These are phyloP conservation scores for Raffaelea albimanens DNA, from an alignment of 2,329 filamentous ascomycete genomes.

Conservation along the genomic window DNA sequence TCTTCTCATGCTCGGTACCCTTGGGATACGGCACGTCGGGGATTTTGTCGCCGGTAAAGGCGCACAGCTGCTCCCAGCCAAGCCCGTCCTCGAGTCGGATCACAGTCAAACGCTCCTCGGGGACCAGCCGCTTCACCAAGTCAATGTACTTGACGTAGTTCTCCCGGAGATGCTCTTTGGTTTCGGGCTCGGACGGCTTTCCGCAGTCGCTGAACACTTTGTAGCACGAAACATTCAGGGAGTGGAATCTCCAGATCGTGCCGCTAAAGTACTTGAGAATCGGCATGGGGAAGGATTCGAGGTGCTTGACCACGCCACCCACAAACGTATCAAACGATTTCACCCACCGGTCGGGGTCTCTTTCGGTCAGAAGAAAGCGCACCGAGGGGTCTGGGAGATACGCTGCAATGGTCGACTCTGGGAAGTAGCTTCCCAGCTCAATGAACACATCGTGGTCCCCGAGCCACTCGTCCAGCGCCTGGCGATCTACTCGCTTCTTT, in stretches of 20 bases:
- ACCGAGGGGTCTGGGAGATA: background rate
- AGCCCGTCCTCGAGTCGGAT: background rate
- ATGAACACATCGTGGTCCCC: background rate
- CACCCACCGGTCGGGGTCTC: background rate
- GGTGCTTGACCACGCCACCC: background rate
- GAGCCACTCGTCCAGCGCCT: background rate
- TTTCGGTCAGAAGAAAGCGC: background rate
- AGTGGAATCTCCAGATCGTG: background rate
- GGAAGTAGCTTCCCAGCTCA: background rate
- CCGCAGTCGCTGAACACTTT: background rate
- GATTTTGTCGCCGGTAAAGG: background rate
- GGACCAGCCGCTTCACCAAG: background rate
- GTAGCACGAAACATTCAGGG: background rate
- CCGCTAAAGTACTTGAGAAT: background rate
- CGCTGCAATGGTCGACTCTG: background rate
- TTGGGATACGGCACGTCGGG: background rate
- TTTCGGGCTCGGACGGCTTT: background rate
- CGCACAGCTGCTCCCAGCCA: background rate
- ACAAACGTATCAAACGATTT: background rate
- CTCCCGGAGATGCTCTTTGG: background rate
- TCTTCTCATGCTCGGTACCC: background rate
- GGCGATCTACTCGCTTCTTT: background rate
- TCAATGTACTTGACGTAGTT: background rate
- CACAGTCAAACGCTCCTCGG: background rate
- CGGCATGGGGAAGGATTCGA: background rate